These are phyloP conservation scores for Solanum chiquidenum DNA, from an alignment of 257 asterid species.

Conservation along the genomic window DNA sequence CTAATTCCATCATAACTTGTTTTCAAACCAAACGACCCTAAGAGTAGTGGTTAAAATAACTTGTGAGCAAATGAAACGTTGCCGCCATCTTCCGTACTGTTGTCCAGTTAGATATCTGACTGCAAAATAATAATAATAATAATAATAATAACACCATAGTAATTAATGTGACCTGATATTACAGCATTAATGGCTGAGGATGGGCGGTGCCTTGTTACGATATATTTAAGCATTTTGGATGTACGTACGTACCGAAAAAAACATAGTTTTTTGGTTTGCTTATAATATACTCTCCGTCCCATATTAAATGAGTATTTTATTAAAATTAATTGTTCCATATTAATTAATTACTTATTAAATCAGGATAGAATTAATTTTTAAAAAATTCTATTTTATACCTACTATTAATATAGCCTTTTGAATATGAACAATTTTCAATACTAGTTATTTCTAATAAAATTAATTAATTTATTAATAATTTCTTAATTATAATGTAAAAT, in stretches of 20 bases:
- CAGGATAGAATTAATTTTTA: too few species aligned
- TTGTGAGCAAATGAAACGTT: slow-evolving; percentile 11
- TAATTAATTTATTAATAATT: too few species aligned
- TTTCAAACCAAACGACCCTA: too few species aligned
- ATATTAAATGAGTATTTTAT: too few species aligned
- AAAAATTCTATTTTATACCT: too few species aligned
- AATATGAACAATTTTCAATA: neutral
- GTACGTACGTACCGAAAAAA: neutral
- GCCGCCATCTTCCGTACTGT: slow-evolving; percentile 8
- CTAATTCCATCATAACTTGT: too few species aligned
- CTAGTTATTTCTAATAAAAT: too few species aligned
- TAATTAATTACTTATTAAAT: too few species aligned
- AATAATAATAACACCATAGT: neutral
- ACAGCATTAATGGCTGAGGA: neutral
- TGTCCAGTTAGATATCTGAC: slow-evolving; percentile 40
- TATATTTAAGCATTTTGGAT: neutral
- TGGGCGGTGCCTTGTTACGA: neutral
- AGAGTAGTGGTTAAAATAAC: neutral
- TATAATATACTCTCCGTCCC: neutral
- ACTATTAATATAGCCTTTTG: neutral
- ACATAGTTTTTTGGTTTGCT: neutral
- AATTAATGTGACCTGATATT: neutral
- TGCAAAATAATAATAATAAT: slow-evolving; percentile 9
- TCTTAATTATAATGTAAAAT: neutral
- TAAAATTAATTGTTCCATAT: rapidly evolving